phyloP scores from a whole-genome alignment of 2,329 filamentous ascomycete genomes.

The Ophiostoma fasciatum region DNA sequence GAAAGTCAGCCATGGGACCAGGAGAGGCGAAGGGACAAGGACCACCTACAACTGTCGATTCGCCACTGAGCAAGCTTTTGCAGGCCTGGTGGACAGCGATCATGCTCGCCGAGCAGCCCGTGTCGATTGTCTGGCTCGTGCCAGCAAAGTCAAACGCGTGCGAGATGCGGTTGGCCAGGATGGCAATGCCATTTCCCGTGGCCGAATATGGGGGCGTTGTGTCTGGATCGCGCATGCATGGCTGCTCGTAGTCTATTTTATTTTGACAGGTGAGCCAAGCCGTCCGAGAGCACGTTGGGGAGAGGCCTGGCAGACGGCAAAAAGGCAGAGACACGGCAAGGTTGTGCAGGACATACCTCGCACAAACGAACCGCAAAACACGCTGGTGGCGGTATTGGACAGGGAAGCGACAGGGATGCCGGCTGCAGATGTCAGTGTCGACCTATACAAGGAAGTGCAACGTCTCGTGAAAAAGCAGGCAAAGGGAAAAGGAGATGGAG shows the following conservation, averaged over 20 bases:
- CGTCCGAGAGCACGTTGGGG: no score
- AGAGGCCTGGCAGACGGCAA: no score
- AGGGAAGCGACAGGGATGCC: conserved; percentile 29
- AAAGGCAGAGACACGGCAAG: not conserved
- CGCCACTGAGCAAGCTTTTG: conserved; percentile 30
- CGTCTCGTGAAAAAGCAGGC: not conserved
- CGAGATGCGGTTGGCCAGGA: conserved; percentile 40
- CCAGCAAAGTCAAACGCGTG: conserved; percentile 40
- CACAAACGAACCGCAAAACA: conserved; percentile 36
- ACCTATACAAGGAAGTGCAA: not conserved
- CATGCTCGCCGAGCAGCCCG: conserved; percentile 41
- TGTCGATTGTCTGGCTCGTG: conserved; percentile 42
- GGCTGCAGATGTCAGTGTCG: conserved; percentile 17
- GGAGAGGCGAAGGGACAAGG: no score
- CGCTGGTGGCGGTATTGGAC: conserved; percentile 28
- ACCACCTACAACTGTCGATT: conserved; percentile 25
- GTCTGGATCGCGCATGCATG: conserved; percentile 34
- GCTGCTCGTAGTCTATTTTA: conserved; percentile 31
- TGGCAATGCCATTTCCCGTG: conserved; percentile 36
- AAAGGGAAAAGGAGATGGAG: no score
- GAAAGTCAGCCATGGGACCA: no score
- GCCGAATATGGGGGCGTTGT: conserved; percentile 35
- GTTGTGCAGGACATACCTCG: conserved; percentile 22
- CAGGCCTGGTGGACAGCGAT: conserved; percentile 38
- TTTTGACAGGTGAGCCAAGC: not conserved